A percentile compares a stretch with the other conserved stretches of the same genome.
Evolutionary conservation across 2,329 filamentous ascomycete species (phyloP).

Genomic region (Paraconiothyrium brasiliense): DNA sequence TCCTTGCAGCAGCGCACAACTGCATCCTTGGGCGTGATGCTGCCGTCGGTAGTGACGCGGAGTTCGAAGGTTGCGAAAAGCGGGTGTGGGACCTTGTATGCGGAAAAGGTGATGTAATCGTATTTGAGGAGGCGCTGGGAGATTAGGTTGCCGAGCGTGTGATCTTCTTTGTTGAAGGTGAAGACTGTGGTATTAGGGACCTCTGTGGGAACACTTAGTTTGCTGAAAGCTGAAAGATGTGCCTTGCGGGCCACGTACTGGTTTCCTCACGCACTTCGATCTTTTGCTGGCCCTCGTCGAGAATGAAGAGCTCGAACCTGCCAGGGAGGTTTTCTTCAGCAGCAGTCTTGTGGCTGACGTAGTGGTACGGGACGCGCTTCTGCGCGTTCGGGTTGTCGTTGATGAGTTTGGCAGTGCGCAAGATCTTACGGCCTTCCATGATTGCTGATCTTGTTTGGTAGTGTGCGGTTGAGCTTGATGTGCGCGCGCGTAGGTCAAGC

Average conservation of each 20-base stretch:
- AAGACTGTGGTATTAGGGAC: slow-evolving; percentile 97
- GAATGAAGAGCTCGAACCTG: slow-evolving; percentile 94
- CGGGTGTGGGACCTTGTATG: slow-evolving; percentile 75
- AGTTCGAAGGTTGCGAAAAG: slow-evolving; percentile 67
- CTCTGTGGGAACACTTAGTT: slow-evolving; percentile 54
- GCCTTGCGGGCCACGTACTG: slow-evolving; percentile 67
- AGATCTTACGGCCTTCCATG: slow-evolving; percentile 17
- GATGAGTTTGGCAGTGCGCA: slow-evolving; percentile 19
- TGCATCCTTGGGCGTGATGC: slow-evolving; percentile 87
- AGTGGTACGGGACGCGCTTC: slow-evolving; percentile 20
- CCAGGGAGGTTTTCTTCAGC: slow-evolving; percentile 31
- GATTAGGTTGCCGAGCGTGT: slow-evolving; percentile 92
- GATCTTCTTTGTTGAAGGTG: slow-evolving; percentile 94
- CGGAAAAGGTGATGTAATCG: slow-evolving; percentile 85
- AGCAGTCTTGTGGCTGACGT: slow-evolving; percentile 20
- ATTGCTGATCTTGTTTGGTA: slow-evolving; percentile 3
- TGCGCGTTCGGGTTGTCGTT: slow-evolving; percentile 21
- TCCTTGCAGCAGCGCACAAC: slow-evolving; percentile 82
- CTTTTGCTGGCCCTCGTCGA: slow-evolving; percentile 90
- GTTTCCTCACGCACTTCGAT: slow-evolving; percentile 89
- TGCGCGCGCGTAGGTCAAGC: slow-evolving; percentile 6
- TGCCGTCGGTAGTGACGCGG: slow-evolving; percentile 91
- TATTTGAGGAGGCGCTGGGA: slow-evolving; percentile 85
- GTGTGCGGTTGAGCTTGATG: background rate
- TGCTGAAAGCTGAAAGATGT: slow-evolving; percentile 14